These are phyloP conservation scores for Agaricus sinodeliciosus DNA, from an alignment of 768 basidiomycete species.

Conservation along the genomic window DNA sequence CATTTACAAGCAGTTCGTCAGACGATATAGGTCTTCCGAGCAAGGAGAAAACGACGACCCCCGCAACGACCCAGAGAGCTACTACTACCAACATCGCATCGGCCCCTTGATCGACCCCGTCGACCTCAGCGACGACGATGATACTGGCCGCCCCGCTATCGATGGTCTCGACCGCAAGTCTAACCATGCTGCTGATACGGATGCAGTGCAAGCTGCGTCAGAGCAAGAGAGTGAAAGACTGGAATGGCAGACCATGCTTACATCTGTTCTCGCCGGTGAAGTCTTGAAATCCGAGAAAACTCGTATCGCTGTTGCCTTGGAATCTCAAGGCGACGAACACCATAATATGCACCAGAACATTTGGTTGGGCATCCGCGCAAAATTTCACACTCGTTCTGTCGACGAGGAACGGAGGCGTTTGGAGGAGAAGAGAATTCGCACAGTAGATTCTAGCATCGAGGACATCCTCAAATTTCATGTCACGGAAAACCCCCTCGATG, in stretches of 20 bases:
- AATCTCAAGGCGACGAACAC: constrained; percentile 63
- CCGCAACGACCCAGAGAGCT: constrained; percentile 75
- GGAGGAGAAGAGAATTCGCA: constrained; percentile 77
- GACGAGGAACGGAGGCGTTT: constrained; percentile 77
- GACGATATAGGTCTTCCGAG: constrained; percentile 59
- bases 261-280: constrained; percentile 89
- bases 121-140: constrained; percentile 76
- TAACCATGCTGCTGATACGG: constrained; percentile 50
- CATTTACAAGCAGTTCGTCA: constrained; percentile 76
- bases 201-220: constrained; percentile 60
- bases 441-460: constrained; percentile 76
- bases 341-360: constrained; percentile 61
- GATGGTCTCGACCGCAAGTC: constrained; percentile 43
- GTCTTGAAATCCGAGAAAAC: constrained; percentile 94
- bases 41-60: constrained; percentile 48
- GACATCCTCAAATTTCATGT: constrained; percentile 79
- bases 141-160: constrained; percentile 35
- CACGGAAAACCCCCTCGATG: constrained; percentile 25
- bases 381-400: constrained; percentile 69
- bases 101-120: constrained; percentile 61
- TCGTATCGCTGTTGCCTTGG: constrained; percentile 76
- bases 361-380: constrained; percentile 90
- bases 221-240: constrained; percentile 73
- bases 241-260: constrained; percentile 95
- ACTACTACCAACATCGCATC: constrained; percentile 71